Conservation (phyloP, 805 yeast genomes). For the Ogataea glucozyma region DNA sequence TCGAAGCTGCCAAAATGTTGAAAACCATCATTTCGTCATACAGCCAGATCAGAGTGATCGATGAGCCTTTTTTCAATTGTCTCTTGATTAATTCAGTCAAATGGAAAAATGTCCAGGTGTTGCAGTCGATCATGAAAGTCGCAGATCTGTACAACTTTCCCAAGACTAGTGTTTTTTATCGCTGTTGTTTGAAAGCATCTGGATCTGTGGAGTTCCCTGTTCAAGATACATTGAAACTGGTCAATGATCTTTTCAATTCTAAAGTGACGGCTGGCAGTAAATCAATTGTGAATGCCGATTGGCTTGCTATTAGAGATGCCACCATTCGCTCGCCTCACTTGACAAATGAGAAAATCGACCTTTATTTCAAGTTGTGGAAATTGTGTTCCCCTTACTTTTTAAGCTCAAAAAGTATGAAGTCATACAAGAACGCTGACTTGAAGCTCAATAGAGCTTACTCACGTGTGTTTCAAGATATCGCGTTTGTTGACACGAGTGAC, state of each 20-base stretch:
- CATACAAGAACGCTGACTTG: slow-evolving; percentile 44
- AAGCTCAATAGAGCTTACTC: slow-evolving; percentile 40
- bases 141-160: slow-evolving; percentile 58
- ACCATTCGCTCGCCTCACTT: slow-evolving; percentile 49
- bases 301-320: slow-evolving; percentile 84
- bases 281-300: slow-evolving; percentile 76
- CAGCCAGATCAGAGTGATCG: slow-evolving; percentile 57
- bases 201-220: slow-evolving; percentile 58
- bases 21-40: slow-evolving; percentile 57
- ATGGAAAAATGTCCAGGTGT: slow-evolving; percentile 67
- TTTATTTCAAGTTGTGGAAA: slow-evolving; percentile 56
- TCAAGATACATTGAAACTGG: slow-evolving; percentile 48
- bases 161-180: slow-evolving; percentile 67
- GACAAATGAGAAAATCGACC: slow-evolving; percentile 44
- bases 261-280: slow-evolving; percentile 51
- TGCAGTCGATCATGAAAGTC: slow-evolving; percentile 61
- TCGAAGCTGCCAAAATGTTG: slow-evolving; percentile 55
- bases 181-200: slow-evolving; percentile 70
- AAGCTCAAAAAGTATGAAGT: slow-evolving; percentile 43
- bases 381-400: slow-evolving; percentile 48
- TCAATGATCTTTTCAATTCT: slow-evolving; percentile 34
- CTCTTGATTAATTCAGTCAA: slow-evolving; percentile 60
- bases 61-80: slow-evolving; percentile 83
- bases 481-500: slow-evolving; percentile 36
- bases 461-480: slow-evolving; percentile 35